phyloP scores from a whole-genome alignment of 1,284 basidiomycete species.

The Hymenochaete sp. region DNA sequence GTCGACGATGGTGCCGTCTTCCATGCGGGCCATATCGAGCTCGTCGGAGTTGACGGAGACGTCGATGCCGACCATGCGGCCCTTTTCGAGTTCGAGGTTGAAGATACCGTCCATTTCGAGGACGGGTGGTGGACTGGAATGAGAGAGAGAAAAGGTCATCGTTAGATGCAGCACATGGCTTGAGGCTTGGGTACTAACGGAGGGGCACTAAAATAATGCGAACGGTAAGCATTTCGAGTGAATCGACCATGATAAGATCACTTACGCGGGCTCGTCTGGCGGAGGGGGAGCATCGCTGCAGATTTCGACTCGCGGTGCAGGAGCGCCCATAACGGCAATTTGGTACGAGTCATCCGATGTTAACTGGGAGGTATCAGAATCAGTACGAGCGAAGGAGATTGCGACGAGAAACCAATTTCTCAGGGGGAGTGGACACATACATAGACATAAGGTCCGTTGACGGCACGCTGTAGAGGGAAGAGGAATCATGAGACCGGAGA shows the following conservation, averaged over 20 bases:
- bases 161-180: not conserved
- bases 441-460: slow-evolving; percentile 70
- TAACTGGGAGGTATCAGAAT: slow-evolving; percentile 40
- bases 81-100: slow-evolving; percentile 65
- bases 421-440: slow-evolving; percentile 32
- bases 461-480: slow-evolving; percentile 49
- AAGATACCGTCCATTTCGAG: slow-evolving; percentile 80
- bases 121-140: slow-evolving; percentile 62
- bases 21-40: slow-evolving; percentile 79
- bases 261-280: slow-evolving; percentile 70
- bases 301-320: slow-evolving; percentile 72
- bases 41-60: slow-evolving; percentile 66
- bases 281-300: slow-evolving; percentile 73
- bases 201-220: slow-evolving; percentile 40
- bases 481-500: slow-evolving; percentile 17
- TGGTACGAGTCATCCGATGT: slow-evolving; percentile 76
- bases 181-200: slow-evolving; percentile 46
- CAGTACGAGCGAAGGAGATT: not conserved
- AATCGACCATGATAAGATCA: slow-evolving; percentile 20
- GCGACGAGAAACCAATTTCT: slow-evolving; percentile 6
- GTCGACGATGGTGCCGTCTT: slow-evolving; percentile 74
- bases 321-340: slow-evolving; percentile 69
- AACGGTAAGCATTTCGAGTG: slow-evolving; percentile 17
- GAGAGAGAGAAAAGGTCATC: slow-evolving; percentile 2
- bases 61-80: slow-evolving; percentile 67